Evolutionary conservation across 2,329 filamentous ascomycete genomes (phyloP), one percentile per base, ranked within the genome.

Genomic region (Endothia cerciana): DNA sequence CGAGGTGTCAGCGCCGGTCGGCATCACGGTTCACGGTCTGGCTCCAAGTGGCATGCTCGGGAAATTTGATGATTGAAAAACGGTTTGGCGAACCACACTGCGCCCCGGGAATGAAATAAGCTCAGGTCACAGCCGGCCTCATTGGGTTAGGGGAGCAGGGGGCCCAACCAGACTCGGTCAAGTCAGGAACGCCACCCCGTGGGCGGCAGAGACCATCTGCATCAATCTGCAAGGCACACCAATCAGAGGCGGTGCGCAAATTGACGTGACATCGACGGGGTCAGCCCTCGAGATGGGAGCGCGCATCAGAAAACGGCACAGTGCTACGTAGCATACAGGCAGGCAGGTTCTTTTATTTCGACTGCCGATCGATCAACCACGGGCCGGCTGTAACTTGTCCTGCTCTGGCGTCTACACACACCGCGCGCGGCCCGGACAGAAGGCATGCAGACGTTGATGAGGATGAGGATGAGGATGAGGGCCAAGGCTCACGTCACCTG

Each of bases 211-310:
- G 4, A 22, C 45, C 56, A 30, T 40, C 56, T 60, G 45, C 60
- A 63, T 58, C 47, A 58, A 60, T 36, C 62, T 69, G 61, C 66
- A 68, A 69, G 67, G 67, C 57, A 69, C 67, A 64, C 65, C 67
- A 69, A 69, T 67, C 40, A 60, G 60, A 61, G 2, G 65, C 28
- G 33, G 43, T n/a, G 55, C 62, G 67, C 65, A 69, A 68, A 67
- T 63, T 68, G 61, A 64, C 38, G 60, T 47, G 56, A 45, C 63
- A 61, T 58, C 28, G 47, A 51, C 47, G 28, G 25, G 25, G 51
- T 19, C 51, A 55, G 51, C 28, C 19, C 30, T 55, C 19, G 17
- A 55, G 51, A 36, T 55, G 30, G 51, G 36, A 55, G 28, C 51
- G 51, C 51, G 15, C 17, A 55, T 36, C 51, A 36, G 19, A 5